Conservation (phyloP, 2,329 filamentous ascomycete genomes). For the Aschersonia sp. region DNA sequence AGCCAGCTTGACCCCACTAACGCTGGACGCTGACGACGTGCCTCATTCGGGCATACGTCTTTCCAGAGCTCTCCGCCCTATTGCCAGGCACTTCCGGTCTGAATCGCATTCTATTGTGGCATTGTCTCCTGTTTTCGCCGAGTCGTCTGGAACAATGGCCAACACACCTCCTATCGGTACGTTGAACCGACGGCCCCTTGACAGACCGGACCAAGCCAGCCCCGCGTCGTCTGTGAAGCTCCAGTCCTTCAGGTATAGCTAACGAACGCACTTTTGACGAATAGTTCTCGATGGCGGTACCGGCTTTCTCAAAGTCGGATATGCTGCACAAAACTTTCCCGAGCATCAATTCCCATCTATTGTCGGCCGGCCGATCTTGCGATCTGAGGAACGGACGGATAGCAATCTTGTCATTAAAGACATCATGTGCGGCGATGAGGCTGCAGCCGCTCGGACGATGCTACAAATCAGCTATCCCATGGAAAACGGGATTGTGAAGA, state of each 20-base stretch:
- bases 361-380: conserved; percentile 91
- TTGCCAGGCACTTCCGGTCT: background rate
- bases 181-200: conserved; percentile 9
- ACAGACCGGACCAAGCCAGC: background rate
- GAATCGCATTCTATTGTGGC: background rate
- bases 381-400: conserved; percentile 70
- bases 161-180: conserved; percentile 39
- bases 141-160: conserved; percentile 27
- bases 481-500: conserved; percentile 99
- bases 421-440: conserved; percentile 99
- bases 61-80: background rate
- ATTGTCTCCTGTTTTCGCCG: background rate
- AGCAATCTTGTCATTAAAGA: conserved; percentile 67
- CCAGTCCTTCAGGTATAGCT: conserved; percentile 1
- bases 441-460: conserved; percentile 88
- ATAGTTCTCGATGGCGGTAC: conserved; percentile 98
- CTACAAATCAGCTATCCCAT: conserved; percentile 98
- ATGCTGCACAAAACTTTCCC: conserved; percentile 98
- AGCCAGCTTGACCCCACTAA: conserved; percentile 14
- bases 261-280: background rate
- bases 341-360: conserved; percentile 98
- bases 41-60: conserved; percentile 1
- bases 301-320: conserved; percentile 98
- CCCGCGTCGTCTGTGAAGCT: background rate
- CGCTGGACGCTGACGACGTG: conserved; percentile 4